Base-by-base conservation (phyloP, 2,329 filamentous ascomycete species). In the Botrytis aclada region DNA sequence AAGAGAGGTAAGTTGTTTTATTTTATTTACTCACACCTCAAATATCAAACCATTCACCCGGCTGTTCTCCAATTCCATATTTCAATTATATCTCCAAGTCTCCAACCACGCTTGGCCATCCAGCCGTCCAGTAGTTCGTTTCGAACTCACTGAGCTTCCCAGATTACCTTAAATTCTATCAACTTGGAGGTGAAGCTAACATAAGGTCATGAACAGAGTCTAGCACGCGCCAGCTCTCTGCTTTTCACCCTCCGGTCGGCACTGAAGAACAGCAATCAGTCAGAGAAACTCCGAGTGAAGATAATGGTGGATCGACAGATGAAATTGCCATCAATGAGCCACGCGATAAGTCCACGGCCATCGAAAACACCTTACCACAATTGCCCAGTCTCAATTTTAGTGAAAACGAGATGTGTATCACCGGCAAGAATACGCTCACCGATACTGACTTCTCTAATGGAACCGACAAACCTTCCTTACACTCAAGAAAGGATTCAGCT, bases 401-500 rank as follows among this genome's bases (percentile, higher is more conserved):
- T 47, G 47, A 69, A 25, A 56, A 69, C 1, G 47, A 69, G 47
- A 69, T 56, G 18, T 69, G 47, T 37, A 41, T 41, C 29, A 12
- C 47, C 2, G 65, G 5, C 63, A 39, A 69, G 37, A 32, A 6
- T 29, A 58, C 34, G 16, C 4, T 32, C 20, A 61, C 43, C 12
- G 63, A 51, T 32, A 14, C 41, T 41, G n/a, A 45, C 22, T 25
- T 18, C 14, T 41, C 41, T 34, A 12, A 25, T 8, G 51, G 32
- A 32, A 54, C 54, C 3, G 51, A 29, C 58, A 72, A 29, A 34
- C 7, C 47, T 18, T 34, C 58, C 66, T 71, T 61, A 25, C 75
- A 77, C 39, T 16, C n/a, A 29, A 71, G 76, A 47, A 75, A 77
- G 60, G 63, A 56, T 18, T 75, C 76, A 8, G 73, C 72, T 18